Evolutionary conservation across 192 early-diverging fungal species (phyloP), one percentile per base, ranked within the genome.

Genomic region (Podila verticillata): DNA sequence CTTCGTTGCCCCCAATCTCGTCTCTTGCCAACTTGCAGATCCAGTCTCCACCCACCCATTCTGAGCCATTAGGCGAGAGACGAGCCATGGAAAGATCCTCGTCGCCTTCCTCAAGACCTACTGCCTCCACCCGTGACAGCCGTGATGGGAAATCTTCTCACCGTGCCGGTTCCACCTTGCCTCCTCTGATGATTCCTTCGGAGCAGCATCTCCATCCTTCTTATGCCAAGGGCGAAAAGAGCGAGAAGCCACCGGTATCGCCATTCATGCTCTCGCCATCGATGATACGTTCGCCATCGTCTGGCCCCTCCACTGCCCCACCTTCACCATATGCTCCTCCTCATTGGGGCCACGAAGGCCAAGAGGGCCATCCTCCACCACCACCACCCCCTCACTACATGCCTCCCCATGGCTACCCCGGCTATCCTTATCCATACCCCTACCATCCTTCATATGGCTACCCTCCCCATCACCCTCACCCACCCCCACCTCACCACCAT

Each of bases 381-480:
- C 66, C 66, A 48, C 72, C 64, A 7, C 72, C 72, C 22, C 65
- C 72, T 30, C 63, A 29, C 30, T 67, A 12, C 69, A 79, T 44
- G 64, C 24, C 6, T 79, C 75, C 75, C 28, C 75, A 70, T 30
- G 69, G 69, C 4, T 79, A 79, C 26, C 75, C 61, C 7, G 32
- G 39, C 15, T 44, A 44, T 15, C 39, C 68, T 15, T 79, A 79
- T 28, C 69, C 75, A 22, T 79, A 79, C 30, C 69, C 75, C 2
- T 79, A 79, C 34, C 75, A 79, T 29, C 75, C 75, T 32, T 79
- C 75, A 6, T 79, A 79, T 31, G 69, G 75, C 0, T 79, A 79
- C 61, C 75, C 68, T 26, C 75, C 70, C 35, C 75, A 61, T 32
- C 75, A 66, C 39, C 68, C 58, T 2, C 75, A 63, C 31, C 68